Evolutionary conservation across 2,329 filamentous ascomycete genomes (phyloP).

Genomic region (Metarhizium robertsii): DNA sequence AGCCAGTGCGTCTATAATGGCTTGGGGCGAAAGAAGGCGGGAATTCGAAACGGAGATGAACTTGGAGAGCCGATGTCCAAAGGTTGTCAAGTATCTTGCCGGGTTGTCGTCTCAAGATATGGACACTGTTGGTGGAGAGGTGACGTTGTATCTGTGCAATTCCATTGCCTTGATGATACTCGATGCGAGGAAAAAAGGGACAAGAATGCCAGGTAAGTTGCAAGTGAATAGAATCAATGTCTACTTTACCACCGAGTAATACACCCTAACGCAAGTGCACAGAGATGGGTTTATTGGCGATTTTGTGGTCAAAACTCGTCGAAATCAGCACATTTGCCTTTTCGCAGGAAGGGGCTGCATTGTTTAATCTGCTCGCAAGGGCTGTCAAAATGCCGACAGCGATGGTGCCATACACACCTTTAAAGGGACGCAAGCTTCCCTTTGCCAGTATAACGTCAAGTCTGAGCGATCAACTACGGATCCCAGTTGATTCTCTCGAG

Average conservation of each 20-base stretch:
- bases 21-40: constrained; percentile 18
- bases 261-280: neutral
- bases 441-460: no score
- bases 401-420: no score
- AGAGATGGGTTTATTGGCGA: constrained; percentile 2
- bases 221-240: no score
- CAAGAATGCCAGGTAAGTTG: neutral
- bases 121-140: constrained; percentile 20
- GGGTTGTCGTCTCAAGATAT: constrained; percentile 25
- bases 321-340: no score
- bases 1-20: neutral
- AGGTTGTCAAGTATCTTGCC: constrained; percentile 34
- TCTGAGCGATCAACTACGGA: no score
- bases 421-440: no score
- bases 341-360: no score
- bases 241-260: neutral
- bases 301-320: no score
- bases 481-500: no score
- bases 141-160: constrained; percentile 24
- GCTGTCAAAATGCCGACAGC: no score
- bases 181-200: neutral
- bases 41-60: constrained; percentile 36
- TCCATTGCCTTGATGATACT: constrained; percentile 12
- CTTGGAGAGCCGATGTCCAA: constrained; percentile 34
- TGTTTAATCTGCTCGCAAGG: no score